Evolutionary conservation across 2,329 filamentous ascomycete species (phyloP).

Genomic region (Diaporthe vaccinii): DNA sequence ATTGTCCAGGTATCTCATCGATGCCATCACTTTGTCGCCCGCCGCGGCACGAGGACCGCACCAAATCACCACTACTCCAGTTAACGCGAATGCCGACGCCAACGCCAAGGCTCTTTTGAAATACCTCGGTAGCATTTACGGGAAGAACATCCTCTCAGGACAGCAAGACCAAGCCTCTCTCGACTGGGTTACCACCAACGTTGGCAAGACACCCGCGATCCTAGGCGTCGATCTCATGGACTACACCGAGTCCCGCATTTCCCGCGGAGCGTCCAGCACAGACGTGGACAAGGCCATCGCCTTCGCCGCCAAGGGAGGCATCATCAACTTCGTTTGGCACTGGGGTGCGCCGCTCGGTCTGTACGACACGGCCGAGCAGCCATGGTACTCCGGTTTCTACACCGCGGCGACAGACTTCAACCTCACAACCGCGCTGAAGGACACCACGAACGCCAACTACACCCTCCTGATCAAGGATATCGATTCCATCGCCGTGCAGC

Average conservation of each 20-base stretch:
- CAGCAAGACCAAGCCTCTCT: conserved; percentile 60
- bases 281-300: conserved; percentile 62
- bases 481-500: conserved; percentile 61
- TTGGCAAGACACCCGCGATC: conserved; percentile 62
- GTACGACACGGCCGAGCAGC: conserved; percentile 59
- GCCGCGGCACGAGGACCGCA: conserved; percentile 4
- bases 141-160: conserved; percentile 58
- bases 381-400: conserved; percentile 66
- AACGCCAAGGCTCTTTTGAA: conserved; percentile 55
- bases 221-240: conserved; percentile 63
- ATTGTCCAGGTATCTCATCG: conserved; percentile 42
- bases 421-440: conserved; percentile 56
- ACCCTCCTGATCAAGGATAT: conserved; percentile 61
- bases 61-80: conserved; percentile 35
- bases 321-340: conserved; percentile 63
- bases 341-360: conserved; percentile 62
- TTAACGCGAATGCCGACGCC: conserved; percentile 54
- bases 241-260: conserved; percentile 61
- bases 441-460: conserved; percentile 61
- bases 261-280: conserved; percentile 55
- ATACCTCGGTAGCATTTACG: conserved; percentile 51
- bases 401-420: conserved; percentile 63
- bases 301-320: conserved; percentile 58
- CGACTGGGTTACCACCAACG: conserved; percentile 58
- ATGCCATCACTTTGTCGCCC: conserved; percentile 54